These are phyloP conservation scores for Aureobasidium sp. DNA, from an alignment of 2,329 filamentous ascomycete species.

Conservation along the genomic window DNA sequence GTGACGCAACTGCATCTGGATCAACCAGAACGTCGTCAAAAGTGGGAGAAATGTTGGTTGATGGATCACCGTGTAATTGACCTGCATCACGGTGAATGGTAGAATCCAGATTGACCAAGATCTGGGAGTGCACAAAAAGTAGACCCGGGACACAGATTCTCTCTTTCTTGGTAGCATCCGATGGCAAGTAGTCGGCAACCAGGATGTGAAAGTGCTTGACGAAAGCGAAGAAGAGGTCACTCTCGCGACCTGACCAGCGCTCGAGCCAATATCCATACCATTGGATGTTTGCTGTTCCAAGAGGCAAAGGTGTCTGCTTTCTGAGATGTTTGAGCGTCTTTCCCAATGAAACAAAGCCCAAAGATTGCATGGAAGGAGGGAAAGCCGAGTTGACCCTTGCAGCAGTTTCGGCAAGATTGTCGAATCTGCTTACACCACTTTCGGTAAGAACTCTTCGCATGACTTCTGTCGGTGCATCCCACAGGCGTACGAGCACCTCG, in stretches of 20 bases:
- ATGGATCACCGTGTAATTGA: slow-evolving; percentile 25
- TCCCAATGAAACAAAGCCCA: slow-evolving; percentile 56
- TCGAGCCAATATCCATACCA: slow-evolving; percentile 82
- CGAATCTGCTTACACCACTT: slow-evolving; percentile 52
- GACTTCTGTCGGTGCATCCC: slow-evolving; percentile 60
- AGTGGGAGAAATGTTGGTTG: slow-evolving; percentile 40
- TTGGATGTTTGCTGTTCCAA: slow-evolving; percentile 62
- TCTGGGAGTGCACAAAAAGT: slow-evolving; percentile 71
- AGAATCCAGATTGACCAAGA: slow-evolving; percentile 69
- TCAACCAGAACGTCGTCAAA: slow-evolving; percentile 57
- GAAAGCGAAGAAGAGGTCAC: slow-evolving; percentile 85
- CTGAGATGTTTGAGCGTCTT: slow-evolving; percentile 51
- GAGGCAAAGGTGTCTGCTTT: slow-evolving; percentile 56
- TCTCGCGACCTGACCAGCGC: slow-evolving; percentile 79
- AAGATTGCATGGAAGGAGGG: slow-evolving; percentile 52
- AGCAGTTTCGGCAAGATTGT: slow-evolving; percentile 37
- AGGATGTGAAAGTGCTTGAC: slow-evolving; percentile 80
- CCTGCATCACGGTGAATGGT: slow-evolving; percentile 67
- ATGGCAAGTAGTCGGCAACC: slow-evolving; percentile 51
- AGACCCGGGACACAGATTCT: slow-evolving; percentile 64
- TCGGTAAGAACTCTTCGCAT: slow-evolving; percentile 65
- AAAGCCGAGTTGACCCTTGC: slow-evolving; percentile 61
- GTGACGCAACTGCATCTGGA: slow-evolving; percentile 58
- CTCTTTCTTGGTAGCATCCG: slow-evolving; percentile 43
- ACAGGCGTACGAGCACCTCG: slow-evolving; percentile 72